Evolutionary conservation across 192 early-diverging fungal genomes (phyloP).

Genomic region (Geranomyces michiganensis): DNA sequence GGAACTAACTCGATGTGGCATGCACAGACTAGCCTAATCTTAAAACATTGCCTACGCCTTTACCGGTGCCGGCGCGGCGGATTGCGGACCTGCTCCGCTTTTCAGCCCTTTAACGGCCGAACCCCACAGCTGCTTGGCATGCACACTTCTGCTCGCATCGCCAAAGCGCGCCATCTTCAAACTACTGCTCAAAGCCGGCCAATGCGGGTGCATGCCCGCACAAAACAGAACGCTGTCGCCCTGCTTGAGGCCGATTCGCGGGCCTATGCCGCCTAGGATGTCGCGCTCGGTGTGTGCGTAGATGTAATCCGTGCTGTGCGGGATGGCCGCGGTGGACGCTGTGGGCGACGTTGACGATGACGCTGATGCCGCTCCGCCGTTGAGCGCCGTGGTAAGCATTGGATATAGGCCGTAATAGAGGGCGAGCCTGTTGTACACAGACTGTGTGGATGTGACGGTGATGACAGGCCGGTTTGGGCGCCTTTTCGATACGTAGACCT

Average conservation of each 20-base stretch:
- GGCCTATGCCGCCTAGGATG: conserved; percentile 30
- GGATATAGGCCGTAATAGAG: conserved; percentile 49
- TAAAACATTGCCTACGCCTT: no score
- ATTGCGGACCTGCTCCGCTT: no score
- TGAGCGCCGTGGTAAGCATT: conserved; percentile 38
- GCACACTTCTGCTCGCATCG: conserved; percentile 28
- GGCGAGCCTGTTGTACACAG: conserved; percentile 45
- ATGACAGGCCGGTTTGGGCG: conserved; percentile 48
- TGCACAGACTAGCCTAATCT: no score
- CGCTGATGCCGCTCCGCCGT: background rate
- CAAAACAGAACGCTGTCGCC: conserved; percentile 53
- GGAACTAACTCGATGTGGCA: no score
- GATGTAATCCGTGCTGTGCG: conserved; percentile 50
- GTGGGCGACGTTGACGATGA: background rate
- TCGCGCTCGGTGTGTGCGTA: conserved; percentile 52
- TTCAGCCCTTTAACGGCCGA: conserved; percentile 4
- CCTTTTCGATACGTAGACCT: conserved; percentile 49
- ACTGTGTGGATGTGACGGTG: conserved; percentile 49
- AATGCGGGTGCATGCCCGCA: conserved; percentile 48
- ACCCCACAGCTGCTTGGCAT: conserved; percentile 16
- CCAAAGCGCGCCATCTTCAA: conserved; percentile 47
- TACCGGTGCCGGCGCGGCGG: no score
- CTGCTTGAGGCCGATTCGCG: conserved; percentile 25
- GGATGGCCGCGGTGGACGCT: background rate
- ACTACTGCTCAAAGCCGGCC: conserved; percentile 54